Evolutionary conservation across 2,329 filamentous ascomycete genomes (phyloP).

Genomic region (Scedosporium apiospermum): DNA sequence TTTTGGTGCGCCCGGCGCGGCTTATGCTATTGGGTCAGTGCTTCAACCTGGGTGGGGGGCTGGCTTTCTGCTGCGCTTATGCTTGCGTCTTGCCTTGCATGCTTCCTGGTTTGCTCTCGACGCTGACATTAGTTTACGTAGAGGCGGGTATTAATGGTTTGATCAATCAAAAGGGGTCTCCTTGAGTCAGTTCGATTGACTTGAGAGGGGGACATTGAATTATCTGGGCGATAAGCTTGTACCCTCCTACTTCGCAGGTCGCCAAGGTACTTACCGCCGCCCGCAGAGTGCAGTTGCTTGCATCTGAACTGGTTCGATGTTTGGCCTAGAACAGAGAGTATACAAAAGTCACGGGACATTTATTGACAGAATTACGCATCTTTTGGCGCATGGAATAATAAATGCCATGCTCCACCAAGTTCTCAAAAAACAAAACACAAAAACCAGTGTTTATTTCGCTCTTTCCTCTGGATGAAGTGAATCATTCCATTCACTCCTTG

Average conservation of each 20-base stretch:
- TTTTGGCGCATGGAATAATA: too few relatives aligned
- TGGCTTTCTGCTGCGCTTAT: too few relatives aligned
- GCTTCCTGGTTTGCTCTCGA: too few relatives aligned
- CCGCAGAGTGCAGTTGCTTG: not conserved
- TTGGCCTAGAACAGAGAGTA: not conserved
- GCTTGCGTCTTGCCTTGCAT: too few relatives aligned
- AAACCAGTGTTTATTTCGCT: not conserved
- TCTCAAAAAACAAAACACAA: too few relatives aligned
- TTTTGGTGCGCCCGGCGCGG: not conserved
- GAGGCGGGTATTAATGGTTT: too few relatives aligned
- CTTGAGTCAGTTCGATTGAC: not conserved
- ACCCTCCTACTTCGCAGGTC: not conserved
- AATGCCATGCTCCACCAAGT: too few relatives aligned
- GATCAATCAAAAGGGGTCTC: not conserved
- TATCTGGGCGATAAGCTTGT: not conserved
- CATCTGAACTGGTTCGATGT: not conserved
- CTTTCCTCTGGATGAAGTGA: not conserved
- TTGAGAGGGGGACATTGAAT: not conserved
- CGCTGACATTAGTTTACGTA: too few relatives aligned
- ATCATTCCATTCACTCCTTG: not conserved
- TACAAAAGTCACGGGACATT: too few relatives aligned
- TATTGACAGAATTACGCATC: too few relatives aligned
- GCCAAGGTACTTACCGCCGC: not conserved
- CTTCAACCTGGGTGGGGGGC: not conserved
- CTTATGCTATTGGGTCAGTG: not conserved